phyloP scores from a whole-genome alignment of 2,329 filamentous ascomycete species.

The Penicillium occitanis region DNA sequence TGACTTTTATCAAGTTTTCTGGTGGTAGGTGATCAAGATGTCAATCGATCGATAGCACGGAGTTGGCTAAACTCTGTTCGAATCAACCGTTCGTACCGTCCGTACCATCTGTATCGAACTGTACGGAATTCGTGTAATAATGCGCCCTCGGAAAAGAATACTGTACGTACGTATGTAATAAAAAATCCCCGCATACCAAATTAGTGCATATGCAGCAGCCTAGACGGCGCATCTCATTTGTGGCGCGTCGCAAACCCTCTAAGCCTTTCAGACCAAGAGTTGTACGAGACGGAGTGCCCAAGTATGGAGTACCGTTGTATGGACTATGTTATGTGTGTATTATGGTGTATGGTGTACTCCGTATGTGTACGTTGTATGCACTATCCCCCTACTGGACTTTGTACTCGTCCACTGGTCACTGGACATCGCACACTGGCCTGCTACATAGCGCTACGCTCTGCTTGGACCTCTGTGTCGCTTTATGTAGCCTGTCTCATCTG shows the following conservation, averaged over 20 bases:
- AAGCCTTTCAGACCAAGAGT: too few relatives aligned
- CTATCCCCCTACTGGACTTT: not conserved
- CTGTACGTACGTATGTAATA: not conserved
- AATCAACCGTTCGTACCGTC: not conserved
- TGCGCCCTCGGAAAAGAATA: too few relatives aligned
- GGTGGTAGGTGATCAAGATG: not conserved
- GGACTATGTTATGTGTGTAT: not conserved
- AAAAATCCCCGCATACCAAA: constrained; percentile 16
- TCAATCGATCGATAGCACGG: not conserved
- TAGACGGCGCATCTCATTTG: constrained; percentile 4
- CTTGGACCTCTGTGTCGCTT: constrained; percentile 11
- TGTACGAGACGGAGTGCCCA: constrained; percentile 5
- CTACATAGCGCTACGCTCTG: constrained; percentile 6
- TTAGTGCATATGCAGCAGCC: constrained; percentile 14
- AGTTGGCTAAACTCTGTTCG: not conserved
- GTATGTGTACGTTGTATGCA: not conserved
- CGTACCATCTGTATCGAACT: not conserved
- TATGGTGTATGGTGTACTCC: not conserved
- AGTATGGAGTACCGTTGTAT: constrained; percentile 8
- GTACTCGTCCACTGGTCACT: constrained; percentile 2
- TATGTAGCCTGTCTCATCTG: constrained; percentile 7
- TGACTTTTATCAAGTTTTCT: not conserved
- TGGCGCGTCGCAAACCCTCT: constrained; percentile 6
- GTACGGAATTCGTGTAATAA: not conserved
- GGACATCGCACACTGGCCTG: constrained; percentile 7